Conservation (phyloP, 495 filamentous ascomycete species). For the Schizothecium vesticola region DNA sequence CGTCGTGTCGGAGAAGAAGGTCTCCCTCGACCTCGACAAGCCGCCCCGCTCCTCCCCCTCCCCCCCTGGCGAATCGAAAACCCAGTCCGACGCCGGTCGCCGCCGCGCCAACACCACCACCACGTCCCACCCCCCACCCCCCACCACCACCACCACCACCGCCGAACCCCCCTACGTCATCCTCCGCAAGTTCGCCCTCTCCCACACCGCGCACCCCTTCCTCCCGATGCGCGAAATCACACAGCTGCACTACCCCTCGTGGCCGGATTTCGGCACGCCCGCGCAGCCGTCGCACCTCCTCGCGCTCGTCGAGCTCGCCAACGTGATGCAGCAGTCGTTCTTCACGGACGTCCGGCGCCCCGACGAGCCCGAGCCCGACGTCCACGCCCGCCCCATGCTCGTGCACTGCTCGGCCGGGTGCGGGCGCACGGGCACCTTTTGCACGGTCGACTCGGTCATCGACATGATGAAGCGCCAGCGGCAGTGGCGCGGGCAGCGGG, state of each 20-base stretch:
- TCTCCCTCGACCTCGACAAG: slow-evolving; percentile 64
- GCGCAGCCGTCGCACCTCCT: slow-evolving; percentile 83
- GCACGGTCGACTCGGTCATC: slow-evolving; percentile 89
- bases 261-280: slow-evolving; percentile 95
- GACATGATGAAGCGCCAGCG: slow-evolving; percentile 86
- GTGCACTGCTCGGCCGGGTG: slow-evolving; percentile 97
- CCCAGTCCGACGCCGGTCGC: slow-evolving; percentile 24
- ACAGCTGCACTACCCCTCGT: slow-evolving; percentile 87
- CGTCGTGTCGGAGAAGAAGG: slow-evolving; percentile 69
- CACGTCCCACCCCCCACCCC: slow-evolving; percentile 17
- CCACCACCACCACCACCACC: slow-evolving; percentile 19
- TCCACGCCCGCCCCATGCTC: slow-evolving; percentile 61
- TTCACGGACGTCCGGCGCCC: slow-evolving; percentile 37
- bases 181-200: slow-evolving; percentile 80
- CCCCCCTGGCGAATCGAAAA: no score
- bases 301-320: slow-evolving; percentile 79
- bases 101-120: slow-evolving; percentile 42
- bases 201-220: slow-evolving; percentile 72
- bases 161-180: slow-evolving; percentile 58
- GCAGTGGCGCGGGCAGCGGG: slow-evolving; percentile 26
- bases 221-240: slow-evolving; percentile 86
- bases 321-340: slow-evolving; percentile 50
- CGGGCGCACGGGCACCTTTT: slow-evolving; percentile 92
- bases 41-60: slow-evolving; percentile 8
- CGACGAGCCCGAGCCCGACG: slow-evolving; percentile 51